A percentile compares a stretch with the other conserved stretches of the same genome.
phyloP scores from a whole-genome alignment of 495 filamentous ascomycete genomes.

The Parmelia sp. region DNA sequence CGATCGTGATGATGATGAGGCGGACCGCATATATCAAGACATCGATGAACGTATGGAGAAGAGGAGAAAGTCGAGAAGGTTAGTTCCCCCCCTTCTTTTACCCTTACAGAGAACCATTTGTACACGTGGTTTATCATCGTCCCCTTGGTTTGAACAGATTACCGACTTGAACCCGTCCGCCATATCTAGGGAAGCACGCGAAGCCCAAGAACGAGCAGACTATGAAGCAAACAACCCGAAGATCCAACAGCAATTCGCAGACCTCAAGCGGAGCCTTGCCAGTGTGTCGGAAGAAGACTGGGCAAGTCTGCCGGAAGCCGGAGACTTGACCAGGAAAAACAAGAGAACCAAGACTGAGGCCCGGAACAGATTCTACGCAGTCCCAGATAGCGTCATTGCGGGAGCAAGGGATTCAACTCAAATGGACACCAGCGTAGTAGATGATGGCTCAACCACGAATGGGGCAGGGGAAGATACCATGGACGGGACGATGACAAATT shows the following conservation, averaged over 20 bases:
- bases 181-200: conserved; percentile 87
- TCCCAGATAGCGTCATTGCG: conserved; percentile 92
- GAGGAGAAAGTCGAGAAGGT: conserved; percentile 82
- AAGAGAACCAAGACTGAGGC: conserved; percentile 70
- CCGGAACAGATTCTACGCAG: conserved; percentile 82
- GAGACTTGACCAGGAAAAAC: conserved; percentile 92
- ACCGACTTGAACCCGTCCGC: conserved; percentile 64
- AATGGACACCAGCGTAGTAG: conserved; percentile 76
- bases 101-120: conserved; percentile 21
- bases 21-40: conserved; percentile 87
- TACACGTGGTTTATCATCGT: conserved; percentile 66
- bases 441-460: conserved; percentile 57
- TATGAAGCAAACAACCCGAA: conserved; percentile 97
- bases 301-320: conserved; percentile 91
- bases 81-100: conserved; percentile 45
- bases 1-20: conserved; percentile 95
- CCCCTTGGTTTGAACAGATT: conserved; percentile 68
- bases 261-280: conserved; percentile 82
- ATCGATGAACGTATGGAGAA: conserved; percentile 96
- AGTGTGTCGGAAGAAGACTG: conserved; percentile 92
- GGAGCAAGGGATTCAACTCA: conserved; percentile 72
- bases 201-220: conserved; percentile 82
- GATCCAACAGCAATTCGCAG: conserved; percentile 97
- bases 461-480: conserved; percentile 42
- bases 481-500: conserved; percentile 93